phyloP scores from a whole-genome alignment of 176 grass and related monocot species.

The Pharus latifolius region DNA sequence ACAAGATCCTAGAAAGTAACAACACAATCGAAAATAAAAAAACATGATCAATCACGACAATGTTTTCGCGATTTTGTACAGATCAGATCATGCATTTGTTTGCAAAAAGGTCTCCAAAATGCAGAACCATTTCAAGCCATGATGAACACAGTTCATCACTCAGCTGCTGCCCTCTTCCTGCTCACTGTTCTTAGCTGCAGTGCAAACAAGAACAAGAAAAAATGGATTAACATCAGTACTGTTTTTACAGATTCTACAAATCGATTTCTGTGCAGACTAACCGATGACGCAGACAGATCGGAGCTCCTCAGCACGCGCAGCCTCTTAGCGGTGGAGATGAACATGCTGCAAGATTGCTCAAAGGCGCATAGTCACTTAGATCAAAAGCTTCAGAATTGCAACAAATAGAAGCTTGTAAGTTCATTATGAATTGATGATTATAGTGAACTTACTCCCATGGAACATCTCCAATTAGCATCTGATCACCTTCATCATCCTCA shows the following conservation, averaged over 20 bases:
- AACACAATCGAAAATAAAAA: neutral
- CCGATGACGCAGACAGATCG: constrained; percentile 42
- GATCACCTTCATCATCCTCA: constrained; percentile 79
- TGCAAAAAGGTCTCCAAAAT: neutral
- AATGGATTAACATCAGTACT: no score
- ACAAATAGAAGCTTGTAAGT: neutral
- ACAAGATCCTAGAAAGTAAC: neutral
- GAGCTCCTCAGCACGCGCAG: constrained; percentile 71
- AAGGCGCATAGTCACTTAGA: neutral
- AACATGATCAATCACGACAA: no score
- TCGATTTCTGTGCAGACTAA: neutral
- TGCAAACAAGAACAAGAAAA: neutral
- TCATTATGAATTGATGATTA: neutral
- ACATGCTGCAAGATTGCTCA: constrained; percentile 46
- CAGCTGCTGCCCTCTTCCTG: constrained; percentile 42
- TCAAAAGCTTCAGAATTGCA: neutral
- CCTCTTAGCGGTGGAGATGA: constrained; percentile 57
- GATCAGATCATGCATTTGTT: neutral
- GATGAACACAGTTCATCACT: constrained; percentile 7
- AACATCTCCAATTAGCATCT: constrained; percentile 84
- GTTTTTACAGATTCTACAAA: no score
- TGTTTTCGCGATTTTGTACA: neutral
- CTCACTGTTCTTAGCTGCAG: constrained; percentile 45
- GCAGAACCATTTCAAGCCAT: neutral
- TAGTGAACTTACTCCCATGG: constrained; percentile 66